phyloP scores from a whole-genome alignment of 495 filamentous ascomycete genomes.

The Penicillium diatomitis region DNA sequence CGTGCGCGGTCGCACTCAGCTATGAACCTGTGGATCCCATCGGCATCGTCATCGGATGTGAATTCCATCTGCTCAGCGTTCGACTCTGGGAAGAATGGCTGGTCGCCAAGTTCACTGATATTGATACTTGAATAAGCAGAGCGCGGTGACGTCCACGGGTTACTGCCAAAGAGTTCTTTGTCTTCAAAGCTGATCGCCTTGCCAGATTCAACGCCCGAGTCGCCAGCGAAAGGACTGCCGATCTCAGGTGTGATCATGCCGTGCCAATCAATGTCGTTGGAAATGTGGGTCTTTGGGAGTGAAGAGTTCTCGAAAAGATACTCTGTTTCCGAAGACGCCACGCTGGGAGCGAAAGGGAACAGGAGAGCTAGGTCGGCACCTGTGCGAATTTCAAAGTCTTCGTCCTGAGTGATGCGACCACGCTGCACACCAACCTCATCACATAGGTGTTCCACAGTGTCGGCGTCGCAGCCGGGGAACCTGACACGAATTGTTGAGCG shows the following conservation, averaged over 20 bases:
- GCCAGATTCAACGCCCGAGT: constrained; percentile 13
- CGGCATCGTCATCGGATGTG: constrained; percentile 58
- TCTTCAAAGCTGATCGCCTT: constrained; percentile 39
- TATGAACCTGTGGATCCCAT: constrained; percentile 81
- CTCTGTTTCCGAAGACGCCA: constrained; percentile 23
- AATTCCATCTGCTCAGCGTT: constrained; percentile 27
- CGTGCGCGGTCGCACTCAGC: constrained; percentile 69
- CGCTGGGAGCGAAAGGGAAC: constrained; percentile 76
- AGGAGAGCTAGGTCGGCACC: constrained; percentile 64
- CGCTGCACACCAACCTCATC: constrained; percentile 73
- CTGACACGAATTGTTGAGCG: constrained; percentile 62
- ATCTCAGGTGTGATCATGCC: constrained; percentile 45
- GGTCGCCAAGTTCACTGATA: constrained; percentile 43
- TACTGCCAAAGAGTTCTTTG: constrained; percentile 33
- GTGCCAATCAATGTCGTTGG: constrained; percentile 43
- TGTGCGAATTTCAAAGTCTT: constrained; percentile 53
- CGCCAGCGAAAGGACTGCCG: constrained; percentile 15
- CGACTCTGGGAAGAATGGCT: constrained; percentile 32
- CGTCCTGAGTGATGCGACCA: constrained; percentile 71
- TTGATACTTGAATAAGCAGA: constrained; percentile 47
- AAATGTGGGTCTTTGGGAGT: constrained; percentile 12
- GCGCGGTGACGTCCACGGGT: constrained; percentile 40
- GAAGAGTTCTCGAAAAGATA: constrained; percentile 25
- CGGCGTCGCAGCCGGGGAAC: constrained; percentile 83
- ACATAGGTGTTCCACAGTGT: constrained; percentile 75